Conservation (phyloP, 768 basidiomycete species). For the Mycena floridula region DNA sequence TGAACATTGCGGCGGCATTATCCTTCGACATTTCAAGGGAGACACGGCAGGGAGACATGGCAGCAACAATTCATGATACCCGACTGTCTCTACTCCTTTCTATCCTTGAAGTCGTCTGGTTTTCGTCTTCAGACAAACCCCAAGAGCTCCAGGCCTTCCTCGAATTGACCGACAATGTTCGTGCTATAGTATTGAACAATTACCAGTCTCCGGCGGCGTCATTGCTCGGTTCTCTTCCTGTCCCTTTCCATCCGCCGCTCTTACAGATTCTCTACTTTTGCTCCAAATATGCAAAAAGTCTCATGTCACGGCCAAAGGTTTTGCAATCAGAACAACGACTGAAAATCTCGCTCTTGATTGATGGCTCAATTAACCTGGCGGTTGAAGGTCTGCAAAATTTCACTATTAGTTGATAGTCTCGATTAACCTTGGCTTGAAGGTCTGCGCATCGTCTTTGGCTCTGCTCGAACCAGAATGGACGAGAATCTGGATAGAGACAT, state of each 20-base stretch:
- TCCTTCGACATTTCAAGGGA: constrained; percentile 66
- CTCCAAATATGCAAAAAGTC: constrained; percentile 50
- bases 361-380: constrained; percentile 56
- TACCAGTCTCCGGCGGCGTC: constrained; percentile 70
- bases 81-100: constrained; percentile 69
- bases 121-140: constrained; percentile 49
- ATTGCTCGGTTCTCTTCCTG: constrained; percentile 55
- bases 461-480: constrained; percentile 51
- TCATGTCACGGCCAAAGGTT: constrained; percentile 41
- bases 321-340: constrained; percentile 59
- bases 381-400: constrained; percentile 59
- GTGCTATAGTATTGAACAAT: constrained; percentile 64
- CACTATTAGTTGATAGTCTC: constrained; percentile 54
- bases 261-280: constrained; percentile 81
- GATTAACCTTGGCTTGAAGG: constrained; percentile 65
- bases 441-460: constrained; percentile 55
- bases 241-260: constrained; percentile 74
- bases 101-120: constrained; percentile 78
- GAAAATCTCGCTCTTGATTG: constrained; percentile 51
- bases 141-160: constrained; percentile 54
- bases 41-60: constrained; percentile 73
- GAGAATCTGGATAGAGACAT: constrained; percentile 74
- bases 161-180: constrained; percentile 53
- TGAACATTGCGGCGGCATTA: constrained; percentile 55
- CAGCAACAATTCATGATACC: constrained; percentile 73